A percentile compares a stretch with the other conserved stretches of the same genome.
phyloP scores from a whole-genome alignment of 352 stramenopile genomes.

The Phytophthora capsici region DNA sequence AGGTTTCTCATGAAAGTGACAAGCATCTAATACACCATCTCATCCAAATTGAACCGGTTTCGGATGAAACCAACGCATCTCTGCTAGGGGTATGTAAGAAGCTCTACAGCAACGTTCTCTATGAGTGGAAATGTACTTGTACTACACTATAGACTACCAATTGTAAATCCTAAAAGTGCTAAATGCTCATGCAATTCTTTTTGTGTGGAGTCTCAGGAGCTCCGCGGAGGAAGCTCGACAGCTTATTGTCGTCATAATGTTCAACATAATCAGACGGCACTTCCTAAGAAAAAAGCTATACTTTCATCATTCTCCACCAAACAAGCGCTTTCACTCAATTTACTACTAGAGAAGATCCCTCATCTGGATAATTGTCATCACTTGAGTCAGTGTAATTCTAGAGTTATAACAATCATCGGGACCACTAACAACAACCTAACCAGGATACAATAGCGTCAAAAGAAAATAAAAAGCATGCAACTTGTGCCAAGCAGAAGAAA shows the following conservation, averaged over 20 bases:
- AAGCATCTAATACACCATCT: slow-evolving; percentile 4
- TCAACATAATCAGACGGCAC: slow-evolving; percentile 80
- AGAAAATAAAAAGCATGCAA: too few relatives aligned
- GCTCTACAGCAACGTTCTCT: background rate
- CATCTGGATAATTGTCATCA: slow-evolving; percentile 69
- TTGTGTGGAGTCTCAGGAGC: slow-evolving; percentile 58
- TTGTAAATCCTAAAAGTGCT: too few relatives aligned
- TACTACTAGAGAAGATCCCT: slow-evolving; percentile 35
- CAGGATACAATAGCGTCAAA: background rate
- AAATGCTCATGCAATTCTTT: slow-evolving; percentile 3
- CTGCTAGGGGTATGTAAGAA: background rate
- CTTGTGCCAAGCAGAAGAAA: background rate
- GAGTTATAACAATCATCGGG: slow-evolving; percentile 51
- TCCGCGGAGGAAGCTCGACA: slow-evolving; percentile 37
- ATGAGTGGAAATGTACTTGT: background rate
- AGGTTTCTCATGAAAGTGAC: slow-evolving; percentile 11
- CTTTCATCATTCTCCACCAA: slow-evolving; percentile 67
- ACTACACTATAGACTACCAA: too few relatives aligned
- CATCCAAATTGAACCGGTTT: background rate
- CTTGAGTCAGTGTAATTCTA: slow-evolving; percentile 81
- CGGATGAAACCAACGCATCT: background rate
- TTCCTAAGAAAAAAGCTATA: slow-evolving; percentile 74
- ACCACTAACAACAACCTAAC: slow-evolving; percentile 5
- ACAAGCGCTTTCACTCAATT: slow-evolving; percentile 1
- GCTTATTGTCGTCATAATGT: slow-evolving; percentile 73